phyloP scores from a whole-genome alignment of 192 early-diverging fungal species.

The Backusella morwellensis region DNA sequence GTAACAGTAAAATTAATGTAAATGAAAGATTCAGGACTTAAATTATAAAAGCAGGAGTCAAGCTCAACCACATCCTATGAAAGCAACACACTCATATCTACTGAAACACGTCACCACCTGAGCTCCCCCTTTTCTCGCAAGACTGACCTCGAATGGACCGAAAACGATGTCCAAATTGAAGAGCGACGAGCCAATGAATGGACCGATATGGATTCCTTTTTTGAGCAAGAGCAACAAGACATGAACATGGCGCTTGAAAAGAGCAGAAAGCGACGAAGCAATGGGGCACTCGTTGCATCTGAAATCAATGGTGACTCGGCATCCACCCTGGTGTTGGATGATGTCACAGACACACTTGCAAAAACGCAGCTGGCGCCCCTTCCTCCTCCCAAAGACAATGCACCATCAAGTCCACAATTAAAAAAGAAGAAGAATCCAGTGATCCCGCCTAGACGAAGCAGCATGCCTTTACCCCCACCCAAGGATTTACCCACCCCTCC shows the following conservation, averaged over 20 bases:
- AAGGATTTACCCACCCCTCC: neutral
- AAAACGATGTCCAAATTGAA: neutral
- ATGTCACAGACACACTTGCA: neutral
- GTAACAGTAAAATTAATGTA: neutral
- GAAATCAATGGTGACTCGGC: neutral
- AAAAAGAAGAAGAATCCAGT: neutral
- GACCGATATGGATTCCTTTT: neutral
- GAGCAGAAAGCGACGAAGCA: neutral
- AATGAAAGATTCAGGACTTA: too few species aligned
- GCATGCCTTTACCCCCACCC: conserved; percentile 4
- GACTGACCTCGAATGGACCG: conserved; percentile 2
- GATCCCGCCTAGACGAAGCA: conserved; percentile 8
- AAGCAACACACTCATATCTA: neutral
- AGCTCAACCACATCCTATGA: neutral
- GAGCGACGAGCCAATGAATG: neutral
- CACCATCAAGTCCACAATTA: neutral
- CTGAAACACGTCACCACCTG: neutral
- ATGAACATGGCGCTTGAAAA: neutral
- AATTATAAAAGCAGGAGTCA: neutral
- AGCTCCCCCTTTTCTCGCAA: neutral
- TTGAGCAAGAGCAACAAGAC: neutral
- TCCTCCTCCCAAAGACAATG: conserved; percentile 1
- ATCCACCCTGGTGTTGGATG: neutral
- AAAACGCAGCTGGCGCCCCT: neutral
- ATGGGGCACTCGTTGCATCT: neutral